These are phyloP conservation scores for Clonostachys chloroleuca DNA, from an alignment of 2,329 filamentous ascomycete genomes.

Conservation along the genomic window DNA sequence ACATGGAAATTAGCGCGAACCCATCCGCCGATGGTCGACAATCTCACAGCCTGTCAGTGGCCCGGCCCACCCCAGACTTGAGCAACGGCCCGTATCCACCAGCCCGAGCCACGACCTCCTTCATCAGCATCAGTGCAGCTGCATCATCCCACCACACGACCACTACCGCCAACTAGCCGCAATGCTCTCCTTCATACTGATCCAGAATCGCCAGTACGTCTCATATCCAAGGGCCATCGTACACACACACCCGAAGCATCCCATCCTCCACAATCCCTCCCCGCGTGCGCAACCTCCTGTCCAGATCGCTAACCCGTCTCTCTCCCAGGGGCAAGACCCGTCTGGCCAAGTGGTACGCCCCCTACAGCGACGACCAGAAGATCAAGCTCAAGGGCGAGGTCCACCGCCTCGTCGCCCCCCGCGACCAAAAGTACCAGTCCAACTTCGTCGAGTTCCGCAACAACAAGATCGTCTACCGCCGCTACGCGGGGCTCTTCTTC, in stretches of 20 bases:
- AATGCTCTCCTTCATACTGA: slow-evolving; percentile 82
- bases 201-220: slow-evolving; percentile 81
- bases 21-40: no score
- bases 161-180: background rate
- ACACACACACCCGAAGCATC: background rate
- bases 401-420: slow-evolving; percentile 93
- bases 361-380: slow-evolving; percentile 98
- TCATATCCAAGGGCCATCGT: background rate
- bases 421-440: slow-evolving; percentile 98
- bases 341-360: slow-evolving; percentile 97
- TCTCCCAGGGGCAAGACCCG: slow-evolving; percentile 85
- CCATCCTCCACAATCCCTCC: background rate
- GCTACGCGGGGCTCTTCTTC: slow-evolving; percentile 97
- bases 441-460: slow-evolving; percentile 97
- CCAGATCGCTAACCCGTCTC: background rate
- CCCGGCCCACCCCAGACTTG: no score
- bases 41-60: no score
- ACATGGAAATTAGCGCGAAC: no score
- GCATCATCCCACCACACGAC: background rate
- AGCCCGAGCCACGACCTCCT: background rate
- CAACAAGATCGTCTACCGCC: slow-evolving; percentile 95
- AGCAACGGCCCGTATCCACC: background rate
- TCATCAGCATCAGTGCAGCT: background rate
- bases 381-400: slow-evolving; percentile 99
- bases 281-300: no score